Conservation (phyloP, 176 grass and related monocot genomes). For the Poa pratensis region DNA sequence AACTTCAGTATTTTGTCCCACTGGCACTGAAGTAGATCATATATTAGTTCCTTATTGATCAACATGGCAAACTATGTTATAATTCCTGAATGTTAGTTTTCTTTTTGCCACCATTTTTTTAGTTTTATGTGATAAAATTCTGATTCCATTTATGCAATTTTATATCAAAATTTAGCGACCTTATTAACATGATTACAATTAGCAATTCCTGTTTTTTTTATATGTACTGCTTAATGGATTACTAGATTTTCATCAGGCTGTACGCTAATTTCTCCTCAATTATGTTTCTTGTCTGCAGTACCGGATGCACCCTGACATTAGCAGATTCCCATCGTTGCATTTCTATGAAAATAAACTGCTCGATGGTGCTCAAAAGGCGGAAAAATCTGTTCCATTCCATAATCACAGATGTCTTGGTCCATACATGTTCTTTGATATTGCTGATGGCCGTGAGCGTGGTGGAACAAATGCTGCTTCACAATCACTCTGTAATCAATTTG, state of each 20-base stretch:
- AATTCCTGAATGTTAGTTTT: conserved; percentile 15
- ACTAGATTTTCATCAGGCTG: conserved; percentile 6
- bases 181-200: conserved; percentile 24
- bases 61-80: neutral
- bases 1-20: conserved; percentile 10
- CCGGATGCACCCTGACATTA: conserved; percentile 98
- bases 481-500: conserved; percentile 84
- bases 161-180: conserved; percentile 22
- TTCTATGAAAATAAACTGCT: conserved; percentile 96
- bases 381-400: conserved; percentile 81
- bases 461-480: conserved; percentile 74
- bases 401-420: conserved; percentile 71
- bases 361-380: conserved; percentile 65
- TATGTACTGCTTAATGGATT: conserved; percentile 14
- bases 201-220: neutral
- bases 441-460: conserved; percentile 70
- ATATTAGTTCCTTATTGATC: conserved; percentile 3
- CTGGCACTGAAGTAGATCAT: neutral
- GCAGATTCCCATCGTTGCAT: conserved; percentile 91
- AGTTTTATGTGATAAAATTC: neutral
- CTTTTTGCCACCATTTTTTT: neutral
- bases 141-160: neutral
- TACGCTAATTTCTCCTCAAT: conserved; percentile 35
- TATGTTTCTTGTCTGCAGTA: conserved; percentile 64
- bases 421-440: conserved; percentile 98